Percentiles rank a stretch among this genome's conserved stretches.
Evolutionary conservation across 2,329 filamentous ascomycete species (phyloP).

Genomic region (Fonsecaea erecta): DNA sequence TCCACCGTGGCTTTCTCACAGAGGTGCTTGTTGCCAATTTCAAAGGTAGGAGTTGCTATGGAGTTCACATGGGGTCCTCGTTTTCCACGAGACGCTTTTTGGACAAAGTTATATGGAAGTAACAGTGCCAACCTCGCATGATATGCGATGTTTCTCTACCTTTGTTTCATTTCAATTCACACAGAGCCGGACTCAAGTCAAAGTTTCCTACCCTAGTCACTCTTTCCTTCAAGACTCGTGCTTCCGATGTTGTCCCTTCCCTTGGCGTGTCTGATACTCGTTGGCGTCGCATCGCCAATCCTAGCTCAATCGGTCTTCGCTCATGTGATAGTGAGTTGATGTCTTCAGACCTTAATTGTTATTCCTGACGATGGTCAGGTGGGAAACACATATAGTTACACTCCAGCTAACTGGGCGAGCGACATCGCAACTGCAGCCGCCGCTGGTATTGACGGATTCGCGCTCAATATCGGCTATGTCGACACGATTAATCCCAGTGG

Average conservation of each 20-base stretch:
- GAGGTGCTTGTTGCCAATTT: neutral
- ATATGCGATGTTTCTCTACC: neutral
- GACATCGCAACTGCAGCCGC: slow-evolving; percentile 5
- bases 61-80: neutral
- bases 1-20: neutral
- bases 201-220: slow-evolving; percentile 7
- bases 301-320: slow-evolving; percentile 16
- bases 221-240: neutral
- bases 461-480: slow-evolving; percentile 12
- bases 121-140: neutral
- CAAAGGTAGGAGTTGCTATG: neutral
- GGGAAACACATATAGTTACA: slow-evolving; percentile 17
- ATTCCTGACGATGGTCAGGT: slow-evolving; percentile 3
- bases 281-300: neutral
- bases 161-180: neutral
- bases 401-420: slow-evolving; percentile 9
- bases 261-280: slow-evolving; percentile 6
- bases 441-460: slow-evolving; percentile 14
- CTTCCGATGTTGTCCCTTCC: slow-evolving; percentile 12
- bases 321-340: slow-evolving; percentile 13
- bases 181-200: slow-evolving; percentile 5
- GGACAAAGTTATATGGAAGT: neutral
- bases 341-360: neutral
- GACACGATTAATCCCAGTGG: slow-evolving; percentile 10
- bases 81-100: neutral